Evolutionary conservation across 352 stramenopile species (phyloP).

Genomic region (Lagenidium giganteum): DNA sequence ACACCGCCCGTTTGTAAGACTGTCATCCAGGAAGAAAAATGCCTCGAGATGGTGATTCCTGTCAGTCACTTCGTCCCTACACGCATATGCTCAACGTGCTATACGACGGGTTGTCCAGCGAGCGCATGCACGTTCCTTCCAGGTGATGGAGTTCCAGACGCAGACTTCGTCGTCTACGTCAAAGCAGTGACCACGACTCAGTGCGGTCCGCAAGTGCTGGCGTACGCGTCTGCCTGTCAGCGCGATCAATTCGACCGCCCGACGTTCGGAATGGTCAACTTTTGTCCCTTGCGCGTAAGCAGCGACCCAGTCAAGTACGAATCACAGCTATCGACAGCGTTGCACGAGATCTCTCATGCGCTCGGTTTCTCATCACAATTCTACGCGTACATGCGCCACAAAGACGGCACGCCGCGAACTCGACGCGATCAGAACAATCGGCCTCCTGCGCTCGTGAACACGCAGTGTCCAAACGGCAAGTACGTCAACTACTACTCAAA

Average conservation of each 20-base stretch:
- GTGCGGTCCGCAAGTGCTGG: slow-evolving; percentile 65
- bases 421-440: slow-evolving; percentile 34
- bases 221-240: slow-evolving; percentile 76
- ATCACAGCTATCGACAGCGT: slow-evolving; percentile 55
- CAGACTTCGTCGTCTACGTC: slow-evolving; percentile 75
- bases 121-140: slow-evolving; percentile 33
- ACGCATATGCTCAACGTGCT: slow-evolving; percentile 35
- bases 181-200: slow-evolving; percentile 39
- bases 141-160: slow-evolving; percentile 29
- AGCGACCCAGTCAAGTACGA: slow-evolving; percentile 47
- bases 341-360: slow-evolving; percentile 82
- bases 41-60: slow-evolving; percentile 73
- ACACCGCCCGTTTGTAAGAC: slow-evolving; percentile 50
- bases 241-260: slow-evolving; percentile 82
- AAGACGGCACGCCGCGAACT: slow-evolving; percentile 61
- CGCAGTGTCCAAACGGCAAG: slow-evolving; percentile 51
- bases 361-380: slow-evolving; percentile 76
- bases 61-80: slow-evolving; percentile 51
- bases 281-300: slow-evolving; percentile 67
- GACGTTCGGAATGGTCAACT: slow-evolving; percentile 83
- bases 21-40: slow-evolving; percentile 47
- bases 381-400: slow-evolving; percentile 66
- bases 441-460: slow-evolving; percentile 19
- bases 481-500: slow-evolving; percentile 30
- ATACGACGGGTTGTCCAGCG: slow-evolving; percentile 25